Conservation (phyloP, 176 grass and related monocot genomes). For the Musa troglodytarum region DNA sequence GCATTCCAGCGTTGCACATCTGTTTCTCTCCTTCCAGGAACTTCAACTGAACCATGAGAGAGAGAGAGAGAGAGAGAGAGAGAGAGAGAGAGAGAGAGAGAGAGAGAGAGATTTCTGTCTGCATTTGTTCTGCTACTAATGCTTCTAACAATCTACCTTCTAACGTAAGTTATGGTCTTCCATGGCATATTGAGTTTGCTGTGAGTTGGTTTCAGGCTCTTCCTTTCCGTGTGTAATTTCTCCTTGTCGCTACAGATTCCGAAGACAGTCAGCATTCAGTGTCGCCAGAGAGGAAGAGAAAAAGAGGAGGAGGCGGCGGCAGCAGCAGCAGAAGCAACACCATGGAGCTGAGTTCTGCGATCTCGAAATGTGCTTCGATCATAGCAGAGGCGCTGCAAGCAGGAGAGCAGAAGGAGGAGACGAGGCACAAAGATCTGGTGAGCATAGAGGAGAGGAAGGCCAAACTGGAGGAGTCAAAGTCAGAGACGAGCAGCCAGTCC, state of each 20-base stretch:
- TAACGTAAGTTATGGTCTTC: too few species aligned
- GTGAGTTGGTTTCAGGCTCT: not conserved
- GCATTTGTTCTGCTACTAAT: too few species aligned
- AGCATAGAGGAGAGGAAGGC: constrained; percentile 15
- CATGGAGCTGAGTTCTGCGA: constrained; percentile 4
- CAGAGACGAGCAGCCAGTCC: constrained; percentile 15
- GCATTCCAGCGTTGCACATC: too few species aligned
- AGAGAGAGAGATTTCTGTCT: too few species aligned
- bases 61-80: too few species aligned
- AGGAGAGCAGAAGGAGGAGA: constrained; percentile 14
- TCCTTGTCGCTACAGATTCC: constrained; percentile 1
- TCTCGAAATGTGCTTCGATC: constrained; percentile 23
- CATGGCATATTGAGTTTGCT: too few species aligned
- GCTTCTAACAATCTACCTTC: too few species aligned
- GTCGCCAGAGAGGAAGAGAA: constrained; percentile 17
- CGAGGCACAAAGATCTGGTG: constrained; percentile 16
- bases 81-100: too few species aligned
- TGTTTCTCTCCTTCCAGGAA: too few species aligned
- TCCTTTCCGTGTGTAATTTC: not conserved
- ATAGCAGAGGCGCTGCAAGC: constrained; percentile 13
- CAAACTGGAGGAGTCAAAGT: constrained; percentile 22
- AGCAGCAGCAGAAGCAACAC: not conserved
- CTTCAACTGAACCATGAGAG: too few species aligned
- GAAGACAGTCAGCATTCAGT: constrained; percentile 14
- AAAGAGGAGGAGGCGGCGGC: not conserved